phyloP scores from a whole-genome alignment of 225 moss, liverwort and hornwort genomes.

The Thuidium tamariscinum region DNA sequence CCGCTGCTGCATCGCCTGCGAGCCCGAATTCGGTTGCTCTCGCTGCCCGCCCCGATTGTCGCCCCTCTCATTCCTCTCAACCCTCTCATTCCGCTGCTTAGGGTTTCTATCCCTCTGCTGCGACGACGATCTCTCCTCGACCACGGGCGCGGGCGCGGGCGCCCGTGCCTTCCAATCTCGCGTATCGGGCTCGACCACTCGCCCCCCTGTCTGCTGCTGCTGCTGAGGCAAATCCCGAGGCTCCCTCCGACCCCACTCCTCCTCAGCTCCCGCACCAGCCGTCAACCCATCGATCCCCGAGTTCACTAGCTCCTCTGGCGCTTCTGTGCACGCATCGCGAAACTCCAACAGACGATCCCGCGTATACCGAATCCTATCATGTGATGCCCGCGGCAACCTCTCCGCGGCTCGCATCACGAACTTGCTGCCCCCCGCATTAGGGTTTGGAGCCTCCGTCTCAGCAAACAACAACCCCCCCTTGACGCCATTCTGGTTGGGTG shows the following conservation, averaged over 20 bases:
- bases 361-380: slow-evolving; percentile 23
- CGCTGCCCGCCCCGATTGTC: slow-evolving; percentile 35
- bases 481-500: slow-evolving; percentile 14
- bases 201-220: neutral
- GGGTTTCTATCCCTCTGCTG: slow-evolving; percentile 48
- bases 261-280: neutral
- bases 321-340: slow-evolving; percentile 17
- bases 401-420: slow-evolving; percentile 7
- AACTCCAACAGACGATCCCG: slow-evolving; percentile 25
- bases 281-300: slow-evolving; percentile 12
- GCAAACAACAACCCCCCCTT: neutral
- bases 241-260: slow-evolving; percentile 1
- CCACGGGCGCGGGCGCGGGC: neutral
- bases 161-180: slow-evolving; percentile 29
- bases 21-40: slow-evolving; percentile 28
- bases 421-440: neutral
- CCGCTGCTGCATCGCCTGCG: slow-evolving; percentile 7
- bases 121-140: slow-evolving; percentile 23
- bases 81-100: slow-evolving; percentile 28
- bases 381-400: neutral
- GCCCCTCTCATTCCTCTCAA: slow-evolving; percentile 21
- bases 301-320: slow-evolving; percentile 19
- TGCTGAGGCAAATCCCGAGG: slow-evolving; percentile 6
- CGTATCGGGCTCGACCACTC: slow-evolving; percentile 10
- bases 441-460: neutral